Base-by-base conservation (phyloP, 2,329 filamentous ascomycete genomes). In the Berkeleyomyces basicola region DNA sequence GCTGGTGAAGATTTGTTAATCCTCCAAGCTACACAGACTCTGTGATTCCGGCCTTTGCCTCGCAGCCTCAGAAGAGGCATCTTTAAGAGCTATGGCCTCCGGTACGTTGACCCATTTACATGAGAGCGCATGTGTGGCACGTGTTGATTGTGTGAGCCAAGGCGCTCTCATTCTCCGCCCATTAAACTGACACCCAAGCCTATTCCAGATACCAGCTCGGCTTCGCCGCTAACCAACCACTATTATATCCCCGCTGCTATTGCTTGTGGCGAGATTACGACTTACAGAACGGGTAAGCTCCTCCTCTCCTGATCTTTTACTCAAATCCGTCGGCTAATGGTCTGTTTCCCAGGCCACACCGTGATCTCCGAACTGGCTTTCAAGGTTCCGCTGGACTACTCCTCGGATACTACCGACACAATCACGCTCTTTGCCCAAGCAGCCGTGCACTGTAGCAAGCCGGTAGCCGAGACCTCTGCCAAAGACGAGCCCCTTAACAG, bases 301-400 rank as follows among this genome's bases (percentile, higher is more conserved):
- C 23, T 42, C 23, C 23, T 42, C 43, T 33, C 53, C 31, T 37
- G 40, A 9, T 55, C 46, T n/a, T n/a, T 40, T 9, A n/a, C 53
- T 40, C 2, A 9, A 11, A 37, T 37, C 40, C 9, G 36, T 37
- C 23, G 36, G 31, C 37, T 44, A 59, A 49, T 14, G 44, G 42
- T 31, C 37, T 16, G 14, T 46, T 16, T 49, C 61, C 36, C 61
- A 90, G 89, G 89, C 58, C 86, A 85, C 70, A 78, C 95, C 55
- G 78, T 81, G 65, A 81, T 95, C 65, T 87, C 87, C 1, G 90
- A 96, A 71, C 80, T 92, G 69, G 87, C 90, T 76, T 96, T 96
- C 73, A 81, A 89, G 67, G 90, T 96, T 9, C 90, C 91, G 3
- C 79, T 88, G 65, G 87, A 95, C 75, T 87, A 95, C 72, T 14